Evolutionary conservation across 192 early-diverging fungal species (phyloP), one percentile per base, ranked within the genome.

Genomic region (Borealophlyctis nickersoniae): DNA sequence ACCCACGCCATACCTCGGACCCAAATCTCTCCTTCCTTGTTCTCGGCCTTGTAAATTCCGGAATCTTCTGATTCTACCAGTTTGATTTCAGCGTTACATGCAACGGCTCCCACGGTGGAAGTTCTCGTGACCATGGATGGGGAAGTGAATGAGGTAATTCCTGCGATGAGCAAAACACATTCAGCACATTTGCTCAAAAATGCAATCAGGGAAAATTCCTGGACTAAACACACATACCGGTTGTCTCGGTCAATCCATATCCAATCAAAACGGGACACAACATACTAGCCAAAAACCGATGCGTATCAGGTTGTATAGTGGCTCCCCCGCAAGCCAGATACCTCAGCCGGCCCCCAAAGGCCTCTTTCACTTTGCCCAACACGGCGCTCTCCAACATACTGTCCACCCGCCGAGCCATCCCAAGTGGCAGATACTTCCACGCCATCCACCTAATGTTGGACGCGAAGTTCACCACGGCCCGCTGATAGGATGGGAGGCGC

Each of bases 301-400:
- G 93, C 33, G 92, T 95, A 48, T 91, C 89, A 34, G 69, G 22
- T 33, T 89, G 90, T 65, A 98, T 80, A 45, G 90, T 91, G 23
- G 96, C 96, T 62, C 96, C 94, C 71, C 93, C 94, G 4, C 87
- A 87, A 33, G 94, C 70, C 2, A 88, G 89, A 58, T 87, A 82
- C 67, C 87, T 82, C 51, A 98, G 77, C 35, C 89, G 80, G 45
- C 94, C 92, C 65, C 96, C 96, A 0, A 78, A 75, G 3, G 73
- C 64, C 14, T 66, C 70, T 36, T 67, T 68, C 52, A 92, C 61
- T 62, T 91, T 91, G 32, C 79, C 72, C 65, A 88, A 45, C 7
- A 45, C 39, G 19, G 39, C 39, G 9, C 9, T 19, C 39, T 45
- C 39, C 7, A 45, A 7, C 19, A 7, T 19, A 7, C 19, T 45